Evolutionary conservation across 768 basidiomycete species (phyloP), one percentile per base, ranked within the genome.

Genomic region (Suillus subalutaceus): DNA sequence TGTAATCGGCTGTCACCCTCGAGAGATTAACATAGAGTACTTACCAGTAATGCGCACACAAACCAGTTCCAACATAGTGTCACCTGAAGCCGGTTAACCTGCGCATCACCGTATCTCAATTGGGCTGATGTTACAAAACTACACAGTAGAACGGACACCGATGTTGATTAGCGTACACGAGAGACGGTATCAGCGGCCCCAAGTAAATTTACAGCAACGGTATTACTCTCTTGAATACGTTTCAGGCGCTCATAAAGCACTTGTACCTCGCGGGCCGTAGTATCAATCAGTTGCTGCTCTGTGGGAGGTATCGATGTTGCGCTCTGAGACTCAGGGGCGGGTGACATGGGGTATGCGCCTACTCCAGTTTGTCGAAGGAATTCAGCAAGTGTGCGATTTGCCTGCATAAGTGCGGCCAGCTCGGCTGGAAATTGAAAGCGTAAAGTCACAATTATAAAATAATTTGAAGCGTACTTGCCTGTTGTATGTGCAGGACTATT

Each of bases 321-420:
- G 46, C 69, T 65, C 15, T 63, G 48, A 63, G 41, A 26, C 48
- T 69, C 68, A 23, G 59, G 67, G 26, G 70, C 53, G 1, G 79
- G 77, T 6, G 85, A 74, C 12, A 88, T 68, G 1, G 90, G 89
- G 57, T 89, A 81, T 2, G 87, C 89, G 2, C 90, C 90, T 20
- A 91, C 83, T n/a, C 90, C 90, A 0, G 85, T 83, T 62, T 85
- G 81, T 2, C 84, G 81, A 67, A 91, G 77, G 40, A 83, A 67
- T 12, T 88, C 83, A 6, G 79, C 75, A 13, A 89, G 78, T 1
- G 76, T 62, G 15, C 81, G 77, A 1, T 89, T 68, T 18, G 81
- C 78, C 68, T 87, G 84, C 62, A 85, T 84, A n/a, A 90, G 81
- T 0, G 82, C 74, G 0, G 73, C 73, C 60, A 89, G 73, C 67